These are phyloP conservation scores for Didymella arachidicola DNA, from an alignment of 2,329 filamentous ascomycete species.

Conservation along the genomic window DNA sequence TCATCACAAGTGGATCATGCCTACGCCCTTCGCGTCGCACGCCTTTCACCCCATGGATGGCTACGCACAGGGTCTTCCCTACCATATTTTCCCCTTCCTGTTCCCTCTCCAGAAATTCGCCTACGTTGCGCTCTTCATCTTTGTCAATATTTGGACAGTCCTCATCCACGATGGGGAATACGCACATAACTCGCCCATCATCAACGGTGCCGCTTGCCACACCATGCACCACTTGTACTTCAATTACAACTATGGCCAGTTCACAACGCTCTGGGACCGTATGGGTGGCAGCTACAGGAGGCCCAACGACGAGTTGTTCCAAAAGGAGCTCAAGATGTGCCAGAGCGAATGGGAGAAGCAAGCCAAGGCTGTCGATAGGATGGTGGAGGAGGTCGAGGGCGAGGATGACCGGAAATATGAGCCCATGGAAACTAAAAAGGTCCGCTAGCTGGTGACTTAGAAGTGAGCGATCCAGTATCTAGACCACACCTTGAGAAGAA, in stretches of 20 bases:
- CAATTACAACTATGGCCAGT: constrained; percentile 87
- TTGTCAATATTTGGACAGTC: constrained; percentile 97
- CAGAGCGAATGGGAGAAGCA: constrained; percentile 81
- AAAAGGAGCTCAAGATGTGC: constrained; percentile 85
- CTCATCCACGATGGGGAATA: constrained; percentile 97
- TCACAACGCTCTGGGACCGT: constrained; percentile 90
- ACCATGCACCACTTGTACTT: constrained; percentile 83
- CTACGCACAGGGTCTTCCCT: constrained; percentile 85
- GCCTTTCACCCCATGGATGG: constrained; percentile 96
- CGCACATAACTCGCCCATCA: constrained; percentile 84
- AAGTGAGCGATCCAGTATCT: neutral
- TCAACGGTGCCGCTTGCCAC: constrained; percentile 95
- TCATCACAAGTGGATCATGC: constrained; percentile 99
- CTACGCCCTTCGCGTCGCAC: constrained; percentile 88
- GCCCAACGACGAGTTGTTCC: constrained; percentile 85
- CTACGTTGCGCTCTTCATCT: constrained; percentile 84
- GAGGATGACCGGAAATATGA: constrained; percentile 57
- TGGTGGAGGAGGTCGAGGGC: constrained; percentile 77
- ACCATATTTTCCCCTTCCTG: constrained; percentile 91
- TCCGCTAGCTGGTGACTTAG: constrained; percentile 30
- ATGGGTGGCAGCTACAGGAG: constrained; percentile 85
- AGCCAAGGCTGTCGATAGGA: constrained; percentile 75
- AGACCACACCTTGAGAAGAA: neutral
- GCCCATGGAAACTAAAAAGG: constrained; percentile 52
- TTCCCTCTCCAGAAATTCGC: constrained; percentile 93